phyloP scores from a whole-genome alignment of 371 early-diverging fungal genomes.

The Chytridiales sp. region DNA sequence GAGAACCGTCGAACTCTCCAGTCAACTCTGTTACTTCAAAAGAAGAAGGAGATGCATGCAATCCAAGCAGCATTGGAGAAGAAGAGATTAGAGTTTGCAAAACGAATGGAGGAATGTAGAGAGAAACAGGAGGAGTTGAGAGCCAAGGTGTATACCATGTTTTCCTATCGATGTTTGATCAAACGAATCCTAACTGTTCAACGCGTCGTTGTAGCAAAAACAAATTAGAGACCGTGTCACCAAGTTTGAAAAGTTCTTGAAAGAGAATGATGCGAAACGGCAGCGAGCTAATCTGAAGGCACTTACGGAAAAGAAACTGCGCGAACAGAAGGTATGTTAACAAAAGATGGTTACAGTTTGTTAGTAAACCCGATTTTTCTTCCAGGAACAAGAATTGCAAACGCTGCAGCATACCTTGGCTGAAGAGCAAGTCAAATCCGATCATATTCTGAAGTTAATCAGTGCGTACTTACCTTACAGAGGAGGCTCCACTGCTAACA shows the following conservation, averaged over 20 bases:
- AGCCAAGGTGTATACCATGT: slow-evolving; percentile 42
- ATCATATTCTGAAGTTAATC: slow-evolving; percentile 35
- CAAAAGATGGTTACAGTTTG: not conserved
- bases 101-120: slow-evolving; percentile 58
- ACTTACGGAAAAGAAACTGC: slow-evolving; percentile 45
- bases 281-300: slow-evolving; percentile 56
- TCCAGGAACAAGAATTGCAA: slow-evolving; percentile 46
- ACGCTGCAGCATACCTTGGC: slow-evolving; percentile 30
- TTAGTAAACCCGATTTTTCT: not conserved
- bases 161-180: not conserved
- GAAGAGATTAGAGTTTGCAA: slow-evolving; percentile 52
- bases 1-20: slow-evolving; percentile 49
- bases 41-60: slow-evolving; percentile 53
- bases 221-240: slow-evolving; percentile 56
- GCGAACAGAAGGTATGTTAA: slow-evolving; percentile 47
- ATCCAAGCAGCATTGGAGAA: slow-evolving; percentile 51
- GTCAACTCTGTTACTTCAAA: slow-evolving; percentile 53
- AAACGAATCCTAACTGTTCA: not conserved
- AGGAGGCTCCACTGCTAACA: not conserved
- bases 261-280: slow-evolving; percentile 62
- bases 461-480: slow-evolving; percentile 23
- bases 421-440: slow-evolving; percentile 39
- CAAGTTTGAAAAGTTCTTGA: slow-evolving; percentile 61
- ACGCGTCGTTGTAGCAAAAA: slow-evolving; percentile 57
- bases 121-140: slow-evolving; percentile 57